Base-by-base conservation (phyloP, 2,329 filamentous ascomycete genomes). In the Apiospora rasikravindrae region DNA sequence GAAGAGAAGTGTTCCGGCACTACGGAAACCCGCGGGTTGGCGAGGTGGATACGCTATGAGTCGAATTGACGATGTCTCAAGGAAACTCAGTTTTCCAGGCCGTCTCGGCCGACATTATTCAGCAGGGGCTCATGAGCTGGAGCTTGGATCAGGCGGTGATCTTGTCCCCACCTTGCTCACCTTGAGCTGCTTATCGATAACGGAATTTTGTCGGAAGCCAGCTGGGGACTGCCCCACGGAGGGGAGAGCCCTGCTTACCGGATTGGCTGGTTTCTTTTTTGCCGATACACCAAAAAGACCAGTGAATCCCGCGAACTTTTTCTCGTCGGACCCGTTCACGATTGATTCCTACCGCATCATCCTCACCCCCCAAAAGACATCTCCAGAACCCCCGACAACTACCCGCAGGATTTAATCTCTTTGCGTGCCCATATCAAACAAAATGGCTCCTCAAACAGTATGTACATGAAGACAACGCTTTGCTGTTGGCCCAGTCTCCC, bases 361-460 rank as follows among this genome's bases (percentile, higher is more conserved):
- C 67, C 57, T 29, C 42, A 42, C 69, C 71, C 49, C 33, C 33
- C 33, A 61, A 71, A 71, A 47, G 75, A 77, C 67, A 73, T 69
- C 74, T 47, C 75, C 75, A 77, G 78, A 70, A 71, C 72, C 29
- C 72, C 75, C 73, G 73, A 74, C 71, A 66, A 76, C 72, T 71
- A 79, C 81, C 79, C 83, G 83, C 79, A 85, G 84, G 84, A 85
- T 85, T 80, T 72, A 73, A 86, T 88, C 84, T 95, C 92, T 95
- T 94, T 95, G 92, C 92, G 92, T 85, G 77, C 78, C 77, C 76
- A 77, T 80, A 79, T 77, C 82, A 74, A 69, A 84, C 86, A 88
- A 86, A 93, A 98, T 98, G 94, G 93, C 92, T 91, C 90, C 92
- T 86, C 88, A 88, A 86, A 89, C 92, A 88, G 95, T 98, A 98